Percentiles rank a stretch among this genome's conserved stretches.
phyloP scores from a whole-genome alignment of 129 eudicot species.

The Escallonia rubra region DNA sequence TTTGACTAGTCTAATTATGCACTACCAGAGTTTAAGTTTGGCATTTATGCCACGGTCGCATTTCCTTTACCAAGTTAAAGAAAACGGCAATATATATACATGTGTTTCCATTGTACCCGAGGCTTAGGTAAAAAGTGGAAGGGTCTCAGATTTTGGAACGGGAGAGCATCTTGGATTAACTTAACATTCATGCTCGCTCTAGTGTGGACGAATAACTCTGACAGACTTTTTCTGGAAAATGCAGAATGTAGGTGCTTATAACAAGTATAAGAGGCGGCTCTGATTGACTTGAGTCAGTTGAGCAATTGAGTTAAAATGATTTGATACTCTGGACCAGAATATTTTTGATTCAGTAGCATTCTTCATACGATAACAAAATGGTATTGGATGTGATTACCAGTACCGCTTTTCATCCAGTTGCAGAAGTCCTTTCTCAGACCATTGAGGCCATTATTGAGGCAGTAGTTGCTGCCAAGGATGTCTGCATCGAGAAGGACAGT shows the following conservation, averaged over 20 bases:
- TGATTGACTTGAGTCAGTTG: background rate
- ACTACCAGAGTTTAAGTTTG: too few relatives aligned
- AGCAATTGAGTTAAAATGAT: background rate
- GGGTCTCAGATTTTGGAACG: too few relatives aligned
- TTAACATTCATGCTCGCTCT: background rate
- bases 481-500: conserved; percentile 34
- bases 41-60: too few relatives aligned
- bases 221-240: background rate
- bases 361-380: conserved; percentile 4
- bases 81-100: too few relatives aligned
- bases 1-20: too few relatives aligned
- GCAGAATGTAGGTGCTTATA: background rate
- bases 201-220: background rate
- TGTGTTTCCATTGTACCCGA: too few relatives aligned
- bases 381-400: conserved; percentile 28
- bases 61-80: too few relatives aligned
- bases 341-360: background rate
- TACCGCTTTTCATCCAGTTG: conserved; percentile 28
- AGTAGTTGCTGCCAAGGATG: conserved; percentile 27
- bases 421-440: conserved; percentile 31
- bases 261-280: background rate
- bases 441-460: conserved; percentile 39
- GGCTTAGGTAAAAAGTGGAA: too few relatives aligned
- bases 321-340: too few relatives aligned
- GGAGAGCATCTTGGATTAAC: too few relatives aligned